Evolutionary conservation across 257 asterid genomes (phyloP).

Genomic region (Fraxinus cuspidata): DNA sequence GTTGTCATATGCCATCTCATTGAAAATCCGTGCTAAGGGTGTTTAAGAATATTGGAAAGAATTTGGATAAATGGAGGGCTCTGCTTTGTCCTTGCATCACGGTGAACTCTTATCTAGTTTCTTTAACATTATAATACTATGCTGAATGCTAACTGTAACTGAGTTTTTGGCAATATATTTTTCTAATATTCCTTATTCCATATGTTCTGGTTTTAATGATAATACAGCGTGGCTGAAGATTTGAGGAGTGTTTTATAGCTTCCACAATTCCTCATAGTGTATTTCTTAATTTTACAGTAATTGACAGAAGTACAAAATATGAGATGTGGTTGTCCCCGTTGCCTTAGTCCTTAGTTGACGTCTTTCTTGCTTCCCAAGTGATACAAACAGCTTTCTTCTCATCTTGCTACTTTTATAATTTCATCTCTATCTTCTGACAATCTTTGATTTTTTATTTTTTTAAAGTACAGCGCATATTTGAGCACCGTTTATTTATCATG

Average conservation of each 20-base stretch:
- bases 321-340: background rate
- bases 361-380: background rate
- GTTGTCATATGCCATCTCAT: background rate
- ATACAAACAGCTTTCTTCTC: no score
- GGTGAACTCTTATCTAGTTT: background rate
- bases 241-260: slow-evolving; percentile 3
- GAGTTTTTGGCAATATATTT: background rate
- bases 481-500: background rate
- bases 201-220: slow-evolving; percentile 13
- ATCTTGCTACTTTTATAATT: no score
- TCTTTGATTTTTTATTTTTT: slow-evolving; percentile 5
- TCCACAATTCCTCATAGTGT: background rate
- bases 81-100: slow-evolving; percentile 9
- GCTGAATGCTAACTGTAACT: slow-evolving; percentile 5
- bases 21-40: background rate
- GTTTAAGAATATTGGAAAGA: background rate
- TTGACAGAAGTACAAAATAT: slow-evolving; percentile 14
- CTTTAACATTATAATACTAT: background rate
- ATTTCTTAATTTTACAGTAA: slow-evolving; percentile 6
- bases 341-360: background rate
- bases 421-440: background rate
- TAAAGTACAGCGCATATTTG: background rate
- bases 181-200: background rate
- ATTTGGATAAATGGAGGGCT: slow-evolving; percentile 15
- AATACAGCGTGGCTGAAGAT: slow-evolving; percentile 7